Conservation (phyloP, 805 yeast genomes). For the Candida ovalis region DNA sequence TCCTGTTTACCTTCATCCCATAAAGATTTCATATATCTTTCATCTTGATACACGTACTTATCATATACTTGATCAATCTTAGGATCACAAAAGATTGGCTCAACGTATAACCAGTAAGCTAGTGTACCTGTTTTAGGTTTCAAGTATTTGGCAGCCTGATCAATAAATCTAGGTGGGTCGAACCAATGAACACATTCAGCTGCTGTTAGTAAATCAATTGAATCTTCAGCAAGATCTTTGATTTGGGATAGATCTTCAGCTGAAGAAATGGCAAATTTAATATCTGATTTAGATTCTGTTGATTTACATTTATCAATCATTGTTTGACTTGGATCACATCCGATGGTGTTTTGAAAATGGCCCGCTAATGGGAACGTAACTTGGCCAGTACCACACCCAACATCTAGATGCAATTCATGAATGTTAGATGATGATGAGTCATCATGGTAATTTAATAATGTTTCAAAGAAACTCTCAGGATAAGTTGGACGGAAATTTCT, state of each 20-base stretch:
- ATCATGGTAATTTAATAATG: conserved; percentile 35
- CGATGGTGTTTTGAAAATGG: conserved; percentile 49
- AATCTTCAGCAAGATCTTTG: conserved; percentile 13
- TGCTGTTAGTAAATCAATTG: conserved; percentile 63
- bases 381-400: conserved; percentile 81
- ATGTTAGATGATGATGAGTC: conserved; percentile 11
- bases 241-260: conserved; percentile 28
- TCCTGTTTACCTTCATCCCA: conserved; percentile 45
- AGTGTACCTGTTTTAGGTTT: conserved; percentile 55
- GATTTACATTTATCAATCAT: conserved; percentile 50
- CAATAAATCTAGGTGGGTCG: conserved; percentile 35
- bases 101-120: conserved; percentile 74
- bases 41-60: conserved; percentile 49
- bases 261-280: conserved; percentile 19
- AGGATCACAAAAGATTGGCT: conserved; percentile 51
- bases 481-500: conserved; percentile 60
- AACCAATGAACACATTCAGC: conserved; percentile 86
- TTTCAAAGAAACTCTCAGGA: conserved; percentile 44
- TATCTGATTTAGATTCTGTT: background rate
- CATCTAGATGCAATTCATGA: conserved; percentile 46
- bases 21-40: conserved; percentile 44
- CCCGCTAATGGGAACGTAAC: conserved; percentile 53
- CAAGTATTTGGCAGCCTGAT: conserved; percentile 45
- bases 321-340: conserved; percentile 55
- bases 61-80: conserved; percentile 48